Evolutionary conservation across 257 asterid genomes (phyloP), one percentile per base, ranked within the genome.

Genomic region (Euphrasia confusa): DNA sequence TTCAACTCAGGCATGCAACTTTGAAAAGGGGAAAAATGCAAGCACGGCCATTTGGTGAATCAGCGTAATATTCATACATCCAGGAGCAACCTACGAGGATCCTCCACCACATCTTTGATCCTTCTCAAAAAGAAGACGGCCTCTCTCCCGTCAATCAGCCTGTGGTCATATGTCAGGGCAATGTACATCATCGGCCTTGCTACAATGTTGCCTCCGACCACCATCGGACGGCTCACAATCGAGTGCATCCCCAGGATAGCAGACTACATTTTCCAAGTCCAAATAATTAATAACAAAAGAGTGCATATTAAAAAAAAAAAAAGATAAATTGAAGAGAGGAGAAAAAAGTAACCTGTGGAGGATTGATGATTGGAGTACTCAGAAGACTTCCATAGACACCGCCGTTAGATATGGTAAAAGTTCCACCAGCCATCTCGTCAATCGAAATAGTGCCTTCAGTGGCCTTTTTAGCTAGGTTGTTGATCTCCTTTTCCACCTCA

Each of bases 231-330:
- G 74, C 63, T 84, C 71, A 92, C 96, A 45, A 89, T 92, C 0
- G 99, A 92, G 77, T 92, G 99, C 97, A 92, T 92, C 14, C 99
- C 97, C 72, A 92, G 77, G 67, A 92, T 92, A 55, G 99, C 99
- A 60, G 99, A 92, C 99, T 92, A 71, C 71, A 71, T 61, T 60
- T 68, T 70, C 62, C 60, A 55, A 35, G 44, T 44, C n/a, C 68
- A 58, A 6, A 40, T 26, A 7, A 13, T 40, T 27, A 14, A 15
- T 54, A 45, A 33, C 30, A 50, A 15, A n/a, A 49, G 15, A 17
- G 55, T 12, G 21, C 7, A 15, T 12, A 11, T 10, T 8, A 11
- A 45, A 5, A 11, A 4, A 14, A 14, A 49, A 49, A 49, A 14
- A 49, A 1, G 24, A 13, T 14, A 48, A 42, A 42, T 42, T n/a